These are phyloP conservation scores for Stentor roeselii DNA, from an alignment of 73 alveolate genomes.

Conservation along the genomic window DNA sequence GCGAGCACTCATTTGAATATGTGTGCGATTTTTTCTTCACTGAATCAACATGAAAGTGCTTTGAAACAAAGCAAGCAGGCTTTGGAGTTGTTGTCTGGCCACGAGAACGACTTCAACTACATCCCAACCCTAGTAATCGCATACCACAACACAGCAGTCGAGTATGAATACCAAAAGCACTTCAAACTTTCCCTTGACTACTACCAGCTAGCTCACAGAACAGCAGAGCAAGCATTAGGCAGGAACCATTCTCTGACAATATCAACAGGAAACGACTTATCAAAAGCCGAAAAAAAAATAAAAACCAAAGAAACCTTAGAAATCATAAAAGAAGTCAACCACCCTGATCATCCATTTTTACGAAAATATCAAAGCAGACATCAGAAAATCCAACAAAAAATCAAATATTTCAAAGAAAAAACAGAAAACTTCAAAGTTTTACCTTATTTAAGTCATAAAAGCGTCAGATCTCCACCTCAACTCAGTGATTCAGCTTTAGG, in stretches of 20 bases:
- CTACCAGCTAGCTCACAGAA: slow-evolving; percentile 29
- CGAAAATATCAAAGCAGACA: no score
- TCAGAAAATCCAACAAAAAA: no score
- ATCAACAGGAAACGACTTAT: neutral
- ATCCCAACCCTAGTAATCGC: slow-evolving; percentile 41
- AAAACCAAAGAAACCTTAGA: no score
- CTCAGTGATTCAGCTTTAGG: no score
- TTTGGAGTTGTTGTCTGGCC: neutral
- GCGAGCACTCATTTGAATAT: slow-evolving; percentile 59
- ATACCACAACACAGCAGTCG: slow-evolving; percentile 51
- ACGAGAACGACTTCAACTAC: neutral
- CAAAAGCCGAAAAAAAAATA: neutral
- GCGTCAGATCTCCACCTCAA: no score
- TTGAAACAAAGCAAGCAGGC: neutral
- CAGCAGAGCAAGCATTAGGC: neutral
- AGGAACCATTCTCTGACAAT: slow-evolving; percentile 8
- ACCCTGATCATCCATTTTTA: no score
- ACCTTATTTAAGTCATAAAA: no score
- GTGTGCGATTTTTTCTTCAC: slow-evolving; percentile 45
- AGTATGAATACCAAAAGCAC: slow-evolving; percentile 37
- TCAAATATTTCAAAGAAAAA: no score
- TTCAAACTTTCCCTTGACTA: slow-evolving; percentile 30
- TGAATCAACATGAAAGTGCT: slow-evolving; percentile 37
- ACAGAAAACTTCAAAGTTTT: no score
- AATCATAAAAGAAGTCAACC: no score